A percentile compares a stretch with the other conserved stretches of the same genome.
These are phyloP conservation scores for Mortierella sp. DNA, from an alignment of 371 early-diverging fungal genomes.

Conservation along the genomic window DNA sequence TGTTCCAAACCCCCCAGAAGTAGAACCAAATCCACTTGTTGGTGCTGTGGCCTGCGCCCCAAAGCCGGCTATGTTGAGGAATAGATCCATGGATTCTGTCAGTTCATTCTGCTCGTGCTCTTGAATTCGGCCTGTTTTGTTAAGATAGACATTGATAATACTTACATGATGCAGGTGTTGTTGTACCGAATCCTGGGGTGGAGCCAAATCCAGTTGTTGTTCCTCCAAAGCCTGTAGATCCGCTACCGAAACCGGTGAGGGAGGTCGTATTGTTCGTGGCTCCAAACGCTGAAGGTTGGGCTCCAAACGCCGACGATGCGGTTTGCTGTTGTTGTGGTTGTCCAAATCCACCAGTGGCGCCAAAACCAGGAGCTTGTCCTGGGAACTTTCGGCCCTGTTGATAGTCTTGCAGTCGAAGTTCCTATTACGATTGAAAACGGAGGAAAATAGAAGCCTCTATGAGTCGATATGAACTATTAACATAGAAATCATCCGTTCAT, in stretches of 20 bases:
- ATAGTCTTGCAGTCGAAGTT: constrained; percentile 93
- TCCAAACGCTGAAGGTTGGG: constrained; percentile 55
- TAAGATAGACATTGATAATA: constrained; percentile 13
- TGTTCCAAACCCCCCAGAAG: constrained; percentile 51
- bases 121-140: no score
- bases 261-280: constrained; percentile 52
- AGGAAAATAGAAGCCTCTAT: background rate
- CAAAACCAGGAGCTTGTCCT: constrained; percentile 52
- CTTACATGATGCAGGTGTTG: constrained; percentile 53
- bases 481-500: background rate
- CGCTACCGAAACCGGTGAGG: constrained; percentile 45
- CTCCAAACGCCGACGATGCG: constrained; percentile 55
- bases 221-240: constrained; percentile 51
- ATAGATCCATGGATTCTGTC: background rate
- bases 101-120: constrained; percentile 8
- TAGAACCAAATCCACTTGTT: constrained; percentile 26
- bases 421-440: constrained; percentile 56
- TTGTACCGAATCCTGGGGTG: constrained; percentile 34
- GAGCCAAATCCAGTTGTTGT: constrained; percentile 47
- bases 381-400: constrained; percentile 81
- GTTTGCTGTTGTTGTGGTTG: constrained; percentile 39
- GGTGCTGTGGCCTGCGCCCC: constrained; percentile 38
- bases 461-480: background rate
- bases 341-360: constrained; percentile 40
- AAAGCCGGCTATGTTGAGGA: constrained; percentile 53